These are phyloP conservation scores for Nitzschia sp. DNA, from an alignment of 108 stramenopile genomes.

Conservation along the genomic window DNA sequence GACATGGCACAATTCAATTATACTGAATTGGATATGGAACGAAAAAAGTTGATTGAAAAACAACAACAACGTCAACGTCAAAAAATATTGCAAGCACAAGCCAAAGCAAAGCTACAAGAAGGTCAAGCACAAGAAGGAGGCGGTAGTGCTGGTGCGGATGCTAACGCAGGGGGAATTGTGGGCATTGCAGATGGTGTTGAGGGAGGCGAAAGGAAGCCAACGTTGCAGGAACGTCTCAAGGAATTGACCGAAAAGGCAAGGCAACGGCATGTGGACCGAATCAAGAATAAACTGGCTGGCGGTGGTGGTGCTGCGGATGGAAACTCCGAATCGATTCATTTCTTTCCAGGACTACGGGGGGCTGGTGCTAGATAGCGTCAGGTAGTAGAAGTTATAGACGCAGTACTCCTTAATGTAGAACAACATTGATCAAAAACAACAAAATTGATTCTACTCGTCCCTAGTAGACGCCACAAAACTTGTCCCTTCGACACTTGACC, in stretches of 20 bases:
- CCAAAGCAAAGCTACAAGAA: conserved; percentile 3
- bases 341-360: no score
- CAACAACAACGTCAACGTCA: conserved; percentile 15
- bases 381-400: no score
- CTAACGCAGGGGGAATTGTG: no score
- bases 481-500: no score
- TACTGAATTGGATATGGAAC: conserved; percentile 12
- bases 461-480: no score
- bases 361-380: no score
- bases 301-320: not conserved
- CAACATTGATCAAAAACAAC: no score
- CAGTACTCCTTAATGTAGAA: no score
- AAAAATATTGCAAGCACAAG: not conserved
- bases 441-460: no score
- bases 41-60: conserved; percentile 8
- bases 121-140: not conserved
- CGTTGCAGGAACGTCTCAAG: not conserved
- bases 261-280: not conserved
- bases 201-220: not conserved
- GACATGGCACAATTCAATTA: conserved; percentile 25
- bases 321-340: no score
- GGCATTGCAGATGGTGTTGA: not conserved
- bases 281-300: not conserved
- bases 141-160: no score
- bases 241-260: conserved; percentile 1